Evolutionary conservation across 2,329 filamentous ascomycete genomes (phyloP).

Genomic region (Triangularia verruculosa): DNA sequence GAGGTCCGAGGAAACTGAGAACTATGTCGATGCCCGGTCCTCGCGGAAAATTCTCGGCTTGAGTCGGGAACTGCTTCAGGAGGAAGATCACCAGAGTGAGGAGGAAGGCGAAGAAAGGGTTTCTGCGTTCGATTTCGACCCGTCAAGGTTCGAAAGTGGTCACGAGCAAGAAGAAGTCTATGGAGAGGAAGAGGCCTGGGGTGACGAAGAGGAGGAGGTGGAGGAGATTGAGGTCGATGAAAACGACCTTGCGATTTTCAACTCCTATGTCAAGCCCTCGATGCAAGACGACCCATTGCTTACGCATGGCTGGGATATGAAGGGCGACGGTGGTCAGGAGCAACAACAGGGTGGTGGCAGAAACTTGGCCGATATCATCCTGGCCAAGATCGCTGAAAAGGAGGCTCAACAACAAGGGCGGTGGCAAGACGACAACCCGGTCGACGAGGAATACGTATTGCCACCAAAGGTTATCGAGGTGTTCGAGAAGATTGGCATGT

Average conservation of each 20-base stretch:
- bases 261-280: constrained; percentile 76
- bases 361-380: constrained; percentile 88
- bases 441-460: constrained; percentile 80
- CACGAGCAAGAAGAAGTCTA: constrained; percentile 46
- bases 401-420: constrained; percentile 54
- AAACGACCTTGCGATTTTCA: constrained; percentile 83
- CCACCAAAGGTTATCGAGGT: constrained; percentile 92
- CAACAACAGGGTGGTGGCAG: constrained; percentile 56
- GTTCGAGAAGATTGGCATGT: constrained; percentile 84
- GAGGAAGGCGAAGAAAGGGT: constrained; percentile 34
- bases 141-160: constrained; percentile 58
- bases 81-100: constrained; percentile 53
- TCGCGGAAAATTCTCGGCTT: constrained; percentile 87
- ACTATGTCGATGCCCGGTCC: constrained; percentile 82
- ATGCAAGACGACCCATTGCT: constrained; percentile 71
- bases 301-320: constrained; percentile 58
- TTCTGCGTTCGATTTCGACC: constrained; percentile 78
- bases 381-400: constrained; percentile 90
- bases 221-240: constrained; percentile 81
- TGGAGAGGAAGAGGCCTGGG: constrained; percentile 66
- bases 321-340: constrained; percentile 38
- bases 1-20: constrained; percentile 58
- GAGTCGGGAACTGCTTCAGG: constrained; percentile 82
- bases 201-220: constrained; percentile 71
- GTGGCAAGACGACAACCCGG: constrained; percentile 33